Evolutionary conservation across 2,329 filamentous ascomycete species (phyloP).

Genomic region (Cladorrhinum sp.): DNA sequence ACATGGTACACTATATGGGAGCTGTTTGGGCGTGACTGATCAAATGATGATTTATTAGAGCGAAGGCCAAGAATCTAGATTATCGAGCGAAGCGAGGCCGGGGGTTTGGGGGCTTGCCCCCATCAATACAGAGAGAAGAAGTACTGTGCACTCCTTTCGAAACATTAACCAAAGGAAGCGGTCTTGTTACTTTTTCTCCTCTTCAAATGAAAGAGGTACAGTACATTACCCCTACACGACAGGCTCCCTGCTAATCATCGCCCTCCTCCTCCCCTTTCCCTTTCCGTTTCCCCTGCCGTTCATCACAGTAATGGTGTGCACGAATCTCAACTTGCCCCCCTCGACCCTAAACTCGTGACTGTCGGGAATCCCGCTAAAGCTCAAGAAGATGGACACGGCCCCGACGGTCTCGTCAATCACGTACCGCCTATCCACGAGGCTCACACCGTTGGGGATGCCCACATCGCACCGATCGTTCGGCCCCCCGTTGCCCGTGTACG

Average conservation of each 20-base stretch:
- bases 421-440: slow-evolving; percentile 29
- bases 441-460: slow-evolving; percentile 28
- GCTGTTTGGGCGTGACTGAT: too few relatives aligned
- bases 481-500: slow-evolving; percentile 27
- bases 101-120: too few relatives aligned
- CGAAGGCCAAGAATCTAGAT: too few relatives aligned
- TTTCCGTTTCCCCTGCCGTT: slow-evolving; percentile 12
- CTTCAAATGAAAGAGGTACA: too few relatives aligned
- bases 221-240: background rate
- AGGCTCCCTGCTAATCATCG: background rate
- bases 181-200: too few relatives aligned
- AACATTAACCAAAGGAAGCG: too few relatives aligned
- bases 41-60: too few relatives aligned
- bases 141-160: too few relatives aligned
- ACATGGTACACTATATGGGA: too few relatives aligned
- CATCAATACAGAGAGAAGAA: too few relatives aligned
- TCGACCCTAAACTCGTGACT: slow-evolving; percentile 32
- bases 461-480: slow-evolving; percentile 28
- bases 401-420: slow-evolving; percentile 32
- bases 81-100: too few relatives aligned
- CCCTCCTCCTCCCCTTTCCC: slow-evolving; percentile 2
- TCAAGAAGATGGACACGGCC: slow-evolving; percentile 29
- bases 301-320: slow-evolving; percentile 30
- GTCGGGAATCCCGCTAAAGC: slow-evolving; percentile 29
- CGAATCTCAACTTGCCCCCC: slow-evolving; percentile 29